Percentiles rank a stretch among this genome's conserved stretches.
Conservation (phyloP, 2,329 filamentous ascomycete species). For the Magnaporthales sp. region DNA sequence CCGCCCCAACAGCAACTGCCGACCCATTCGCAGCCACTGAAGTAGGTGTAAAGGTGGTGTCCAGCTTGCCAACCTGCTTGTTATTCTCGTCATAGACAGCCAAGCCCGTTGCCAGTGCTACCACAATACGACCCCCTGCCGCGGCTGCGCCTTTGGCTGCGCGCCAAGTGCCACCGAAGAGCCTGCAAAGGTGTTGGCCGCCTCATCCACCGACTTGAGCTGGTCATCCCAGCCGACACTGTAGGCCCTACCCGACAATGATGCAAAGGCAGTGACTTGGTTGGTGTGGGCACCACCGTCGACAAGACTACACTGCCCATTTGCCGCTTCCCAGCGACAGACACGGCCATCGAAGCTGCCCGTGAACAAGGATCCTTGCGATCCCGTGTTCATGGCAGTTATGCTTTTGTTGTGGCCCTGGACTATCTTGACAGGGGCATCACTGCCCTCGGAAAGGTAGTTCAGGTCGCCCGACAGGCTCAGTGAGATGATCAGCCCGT, state of each 20-base stretch:
- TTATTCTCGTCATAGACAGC: slow-evolving; percentile 43
- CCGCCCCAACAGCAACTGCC: slow-evolving; percentile 64
- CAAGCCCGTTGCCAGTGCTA: slow-evolving; percentile 46
- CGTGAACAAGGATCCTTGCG: slow-evolving; percentile 62
- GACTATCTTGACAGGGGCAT: slow-evolving; percentile 61
- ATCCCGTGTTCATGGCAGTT: slow-evolving; percentile 60
- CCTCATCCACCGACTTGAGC: slow-evolving; percentile 67
- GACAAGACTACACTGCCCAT: slow-evolving; percentile 59
- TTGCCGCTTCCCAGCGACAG: slow-evolving; percentile 70
- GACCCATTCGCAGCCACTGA: slow-evolving; percentile 61
- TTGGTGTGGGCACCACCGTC: slow-evolving; percentile 80
- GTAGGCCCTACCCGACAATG: slow-evolving; percentile 57
- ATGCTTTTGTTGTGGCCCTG: slow-evolving; percentile 89
- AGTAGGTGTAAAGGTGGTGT: slow-evolving; percentile 56
- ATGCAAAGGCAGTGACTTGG: slow-evolving; percentile 70
- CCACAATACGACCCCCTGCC: slow-evolving; percentile 41
- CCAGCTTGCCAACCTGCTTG: slow-evolving; percentile 49
- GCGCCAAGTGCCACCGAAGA: slow-evolving; percentile 57
- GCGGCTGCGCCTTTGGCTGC: slow-evolving; percentile 72
- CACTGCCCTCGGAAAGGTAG: slow-evolving; percentile 69
- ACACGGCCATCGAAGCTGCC: slow-evolving; percentile 89
- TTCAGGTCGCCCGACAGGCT: slow-evolving; percentile 84
- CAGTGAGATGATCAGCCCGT: slow-evolving; percentile 83
- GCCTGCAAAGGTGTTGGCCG: slow-evolving; percentile 67
- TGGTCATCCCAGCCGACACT: slow-evolving; percentile 94